Conservation (phyloP, 345 rosid species). For the Lepidium sativum region DNA sequence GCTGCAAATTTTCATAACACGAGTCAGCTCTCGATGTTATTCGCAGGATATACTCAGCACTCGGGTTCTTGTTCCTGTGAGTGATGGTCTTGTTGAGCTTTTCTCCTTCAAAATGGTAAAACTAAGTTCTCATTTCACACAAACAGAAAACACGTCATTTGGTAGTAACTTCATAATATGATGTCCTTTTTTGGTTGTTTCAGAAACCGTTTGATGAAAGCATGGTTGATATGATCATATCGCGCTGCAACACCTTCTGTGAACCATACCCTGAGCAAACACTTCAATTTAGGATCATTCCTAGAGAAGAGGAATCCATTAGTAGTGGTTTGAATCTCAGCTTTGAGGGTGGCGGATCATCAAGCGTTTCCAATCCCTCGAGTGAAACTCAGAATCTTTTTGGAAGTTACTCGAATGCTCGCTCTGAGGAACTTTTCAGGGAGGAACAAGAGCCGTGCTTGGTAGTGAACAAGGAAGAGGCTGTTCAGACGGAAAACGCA, state of each 20-base stretch:
- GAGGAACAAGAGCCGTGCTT: slow-evolving; percentile 1
- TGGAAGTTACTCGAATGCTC: neutral
- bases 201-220: slow-evolving; percentile 59
- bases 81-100: slow-evolving; percentile 80
- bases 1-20: neutral
- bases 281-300: slow-evolving; percentile 2
- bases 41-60: slow-evolving; percentile 52
- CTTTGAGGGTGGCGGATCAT: slow-evolving; percentile 39
- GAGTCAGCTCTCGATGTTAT: neutral
- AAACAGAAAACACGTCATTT: too few relatives aligned
- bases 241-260: slow-evolving; percentile 32
- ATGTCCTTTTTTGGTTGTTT: slow-evolving; percentile 4
- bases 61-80: slow-evolving; percentile 57
- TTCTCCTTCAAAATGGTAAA: slow-evolving; percentile 53
- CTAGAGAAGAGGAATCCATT: slow-evolving; percentile 18
- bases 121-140: too few relatives aligned
- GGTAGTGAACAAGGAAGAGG: slow-evolving; percentile 11
- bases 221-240: slow-evolving; percentile 39
- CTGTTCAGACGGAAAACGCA: neutral
- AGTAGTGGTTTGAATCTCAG: slow-evolving; percentile 20
- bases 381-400: slow-evolving; percentile 23
- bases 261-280: slow-evolving; percentile 15
- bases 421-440: neutral
- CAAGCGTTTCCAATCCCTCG: slow-evolving; percentile 40
- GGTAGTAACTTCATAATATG: neutral